phyloP scores from a whole-genome alignment of 768 basidiomycete species.

The Phlegmacium glaucopus region DNA sequence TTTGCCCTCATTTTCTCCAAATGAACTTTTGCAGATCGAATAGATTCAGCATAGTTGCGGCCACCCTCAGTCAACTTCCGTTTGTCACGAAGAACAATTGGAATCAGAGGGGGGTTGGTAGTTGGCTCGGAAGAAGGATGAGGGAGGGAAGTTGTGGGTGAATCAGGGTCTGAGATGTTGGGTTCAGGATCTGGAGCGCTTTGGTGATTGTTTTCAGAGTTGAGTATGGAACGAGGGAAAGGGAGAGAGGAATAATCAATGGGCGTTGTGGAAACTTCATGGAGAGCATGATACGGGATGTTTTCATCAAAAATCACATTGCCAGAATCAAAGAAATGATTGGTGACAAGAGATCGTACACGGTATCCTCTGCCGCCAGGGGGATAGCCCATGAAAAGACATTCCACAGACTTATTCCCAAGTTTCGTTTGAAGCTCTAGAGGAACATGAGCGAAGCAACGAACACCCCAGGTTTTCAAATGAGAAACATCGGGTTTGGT shows the following conservation, averaged over 20 bases:
- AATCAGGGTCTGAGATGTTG: background rate
- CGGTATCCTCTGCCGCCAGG: conserved; percentile 4
- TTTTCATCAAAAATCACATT: conserved; percentile 13
- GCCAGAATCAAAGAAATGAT: conserved; percentile 10
- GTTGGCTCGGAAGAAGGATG: too few relatives aligned
- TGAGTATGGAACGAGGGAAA: too few relatives aligned
- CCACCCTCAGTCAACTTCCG: background rate
- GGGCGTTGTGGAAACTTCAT: background rate
- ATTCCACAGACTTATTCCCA: conserved; percentile 9
- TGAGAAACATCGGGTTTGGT: conserved; percentile 3
- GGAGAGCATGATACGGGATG: conserved; percentile 8
- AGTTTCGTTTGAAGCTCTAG: conserved; percentile 7
- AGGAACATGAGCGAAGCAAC: conserved; percentile 8
- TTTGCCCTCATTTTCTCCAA: too few relatives aligned
- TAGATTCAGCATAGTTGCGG: background rate
- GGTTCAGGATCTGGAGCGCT: too few relatives aligned
- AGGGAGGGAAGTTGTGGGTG: too few relatives aligned
- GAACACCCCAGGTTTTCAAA: conserved; percentile 1
- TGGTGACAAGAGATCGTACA: conserved; percentile 2
- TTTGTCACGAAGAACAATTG: too few relatives aligned
- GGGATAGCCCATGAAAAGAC: conserved; percentile 13
- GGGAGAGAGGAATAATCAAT: conserved; percentile 1
- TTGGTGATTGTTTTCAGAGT: too few relatives aligned
- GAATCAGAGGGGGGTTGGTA: too few relatives aligned
- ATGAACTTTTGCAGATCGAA: background rate